A percentile compares a stretch with the other conserved stretches of the same genome.
These are phyloP conservation scores for Ascochyta clinopodiicola DNA, from an alignment of 2,329 filamentous ascomycete species.

Conservation along the genomic window DNA sequence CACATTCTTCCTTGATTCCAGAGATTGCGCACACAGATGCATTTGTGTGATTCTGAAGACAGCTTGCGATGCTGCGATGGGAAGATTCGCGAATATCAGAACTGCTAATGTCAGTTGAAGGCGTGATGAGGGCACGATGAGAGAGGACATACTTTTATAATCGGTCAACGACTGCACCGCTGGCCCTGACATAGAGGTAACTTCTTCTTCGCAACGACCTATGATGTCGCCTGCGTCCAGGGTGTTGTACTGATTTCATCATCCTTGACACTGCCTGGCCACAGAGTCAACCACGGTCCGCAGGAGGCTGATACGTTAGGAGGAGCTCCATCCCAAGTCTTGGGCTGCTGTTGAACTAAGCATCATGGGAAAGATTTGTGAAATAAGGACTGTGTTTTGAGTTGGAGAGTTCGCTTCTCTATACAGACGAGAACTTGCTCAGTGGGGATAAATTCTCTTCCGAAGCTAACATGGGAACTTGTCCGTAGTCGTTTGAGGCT, in stretches of 20 bases:
- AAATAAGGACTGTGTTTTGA: no score
- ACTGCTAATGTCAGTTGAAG: background rate
- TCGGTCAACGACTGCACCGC: background rate
- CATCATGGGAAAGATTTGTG: no score
- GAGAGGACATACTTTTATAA: no score
- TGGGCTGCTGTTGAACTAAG: no score
- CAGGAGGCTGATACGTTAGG: no score
- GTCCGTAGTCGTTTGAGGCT: background rate
- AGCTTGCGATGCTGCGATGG: background rate
- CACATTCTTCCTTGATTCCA: background rate
- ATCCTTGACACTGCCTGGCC: no score
- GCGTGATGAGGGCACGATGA: background rate
- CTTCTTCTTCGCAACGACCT: background rate
- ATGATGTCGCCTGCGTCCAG: no score
- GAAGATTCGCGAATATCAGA: background rate
- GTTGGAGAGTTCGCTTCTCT: background rate
- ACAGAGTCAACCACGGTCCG: no score
- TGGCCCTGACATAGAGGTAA: background rate
- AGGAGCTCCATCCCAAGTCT: no score
- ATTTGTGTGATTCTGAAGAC: background rate
- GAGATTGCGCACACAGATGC: background rate
- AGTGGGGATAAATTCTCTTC: constrained; percentile 4
- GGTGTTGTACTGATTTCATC: no score
- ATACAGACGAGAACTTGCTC: background rate
- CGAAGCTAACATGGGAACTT: background rate